Base-by-base conservation (phyloP, 2,329 filamentous ascomycete species). In the Dothistroma septosporum region DNA sequence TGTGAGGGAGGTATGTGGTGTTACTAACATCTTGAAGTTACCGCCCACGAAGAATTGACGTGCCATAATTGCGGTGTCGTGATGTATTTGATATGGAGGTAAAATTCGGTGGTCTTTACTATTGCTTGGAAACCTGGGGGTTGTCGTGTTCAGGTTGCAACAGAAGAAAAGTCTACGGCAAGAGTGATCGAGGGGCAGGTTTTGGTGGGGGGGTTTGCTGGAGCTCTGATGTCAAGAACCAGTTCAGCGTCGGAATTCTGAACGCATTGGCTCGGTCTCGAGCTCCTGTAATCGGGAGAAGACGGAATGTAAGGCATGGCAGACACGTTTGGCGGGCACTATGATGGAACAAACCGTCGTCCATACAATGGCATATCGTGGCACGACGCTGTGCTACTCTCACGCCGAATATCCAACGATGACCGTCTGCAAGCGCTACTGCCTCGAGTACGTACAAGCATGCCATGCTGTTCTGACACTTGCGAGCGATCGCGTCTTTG, bases 21-120 rank as follows among this genome's bases (percentile, higher is more conserved):
- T 57, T 41, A 77, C 84, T 76, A 82, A 96, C 92, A 97, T 97
- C 86, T 99, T 97, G 84, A 97, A 97, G 88, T 99, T 99, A 60
- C 71, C 70, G 65, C 73, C 73, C 64, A 76, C 75, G 68, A 76
- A 76, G 73, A 76, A 76, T 74, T 76, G 74, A 64, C 75, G 75
- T 64, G 69, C 68, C 75, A 76, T 76, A 65, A 62, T 72, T 70
- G 70, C 68, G 68, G 68, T 69, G 48, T 53, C 44, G 48, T 32
- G 11, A 11, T 14, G 4, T 53, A 21, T 31, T 35, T 46, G 32
- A 31, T 35, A 31, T 8, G 32, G 28, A 24, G 12, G 37, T 46
- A 19, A 4, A 24, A 21, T 8, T 21, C 14, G 12, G 19, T 50
- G 3, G 11, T 50, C 47, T 24, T 24, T 28, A 11, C 21, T 50